Evolutionary conservation across 768 basidiomycete genomes (phyloP), one percentile per base, ranked within the genome.

Genomic region (Serendipita indica): DNA sequence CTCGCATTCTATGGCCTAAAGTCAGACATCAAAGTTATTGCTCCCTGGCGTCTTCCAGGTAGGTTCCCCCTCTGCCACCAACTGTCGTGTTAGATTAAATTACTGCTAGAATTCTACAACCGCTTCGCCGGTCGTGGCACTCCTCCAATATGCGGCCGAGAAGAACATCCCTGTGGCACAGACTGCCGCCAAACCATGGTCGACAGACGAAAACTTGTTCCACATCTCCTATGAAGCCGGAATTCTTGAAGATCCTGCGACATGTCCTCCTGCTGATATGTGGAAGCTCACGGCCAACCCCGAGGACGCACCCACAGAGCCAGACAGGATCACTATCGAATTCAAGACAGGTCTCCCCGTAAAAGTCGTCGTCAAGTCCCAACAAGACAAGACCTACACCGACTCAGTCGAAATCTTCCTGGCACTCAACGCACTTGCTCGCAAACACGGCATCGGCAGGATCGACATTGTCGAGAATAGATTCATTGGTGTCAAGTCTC

Each of bases 141-240:
- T 99, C 59, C 85, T 99, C 60, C 79, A 80, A 27, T 99, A 84
- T 65, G 96, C 96, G 28, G 83, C 83, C 5, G 75, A 88, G 68
- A 89, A 90, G 70, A 71, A 80, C 52, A 94, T 99, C 63, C 92
- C 92, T 59, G 93, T 99, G 61, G 79, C 83, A 63, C 96, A 99
- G 74, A 99, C 96, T 45, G 79, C 87, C 10, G 79, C 93, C 58
- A 97, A 98, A 74, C 94, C 96, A 34, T 99, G 96, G 96, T 97
- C 94, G 2, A 99, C 96, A 3, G 94, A 99, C 70, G 96, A 98
- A 74, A 99, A 98, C 75, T 78, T 99, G 49, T 97, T 94, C 84
- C 96, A 99, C 76, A 99, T 98, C 73, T 98, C 96, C 16, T 99
- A 97, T 74, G 96, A 99, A 72, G 94, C 96, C 10, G 96, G 94